Conservation (phyloP, 2,329 filamentous ascomycete species). For the Camillea tinctor region DNA sequence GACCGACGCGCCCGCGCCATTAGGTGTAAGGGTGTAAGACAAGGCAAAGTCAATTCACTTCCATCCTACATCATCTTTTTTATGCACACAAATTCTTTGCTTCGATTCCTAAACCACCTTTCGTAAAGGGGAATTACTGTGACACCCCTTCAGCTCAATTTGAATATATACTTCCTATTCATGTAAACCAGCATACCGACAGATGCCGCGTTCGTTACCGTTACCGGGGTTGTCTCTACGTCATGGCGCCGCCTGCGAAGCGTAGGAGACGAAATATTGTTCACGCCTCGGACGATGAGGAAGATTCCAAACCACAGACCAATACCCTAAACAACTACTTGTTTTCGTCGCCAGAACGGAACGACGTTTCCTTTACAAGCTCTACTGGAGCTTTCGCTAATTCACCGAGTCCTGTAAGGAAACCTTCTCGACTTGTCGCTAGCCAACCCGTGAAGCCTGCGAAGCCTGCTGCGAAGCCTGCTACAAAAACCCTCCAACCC, state of each 20-base stretch:
- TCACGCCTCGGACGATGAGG: slow-evolving; percentile 50
- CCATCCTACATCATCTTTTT: not conserved
- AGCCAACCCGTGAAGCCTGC: slow-evolving; percentile 22
- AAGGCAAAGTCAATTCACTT: slow-evolving; percentile 8
- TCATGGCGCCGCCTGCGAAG: slow-evolving; percentile 59
- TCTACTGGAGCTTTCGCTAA: slow-evolving; percentile 11
- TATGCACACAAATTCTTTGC: not conserved
- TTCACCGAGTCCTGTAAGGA: slow-evolving; percentile 29
- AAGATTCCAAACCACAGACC: slow-evolving; percentile 34
- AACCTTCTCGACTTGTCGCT: slow-evolving; percentile 15
- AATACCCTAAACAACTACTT: slow-evolving; percentile 55
- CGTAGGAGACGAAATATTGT: slow-evolving; percentile 58
- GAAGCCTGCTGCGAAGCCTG: slow-evolving; percentile 23
- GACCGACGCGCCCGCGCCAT: slow-evolving; percentile 12
- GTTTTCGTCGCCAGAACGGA: slow-evolving; percentile 50
- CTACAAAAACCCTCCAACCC: slow-evolving; percentile 28
- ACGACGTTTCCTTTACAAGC: slow-evolving; percentile 24
- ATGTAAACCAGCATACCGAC: slow-evolving; percentile 10
- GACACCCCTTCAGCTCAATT: not conserved
- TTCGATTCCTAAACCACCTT: not conserved
- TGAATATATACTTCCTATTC: not conserved
- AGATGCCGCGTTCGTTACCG: slow-evolving; percentile 23
- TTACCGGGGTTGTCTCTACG: slow-evolving; percentile 17
- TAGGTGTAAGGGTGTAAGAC: not conserved
- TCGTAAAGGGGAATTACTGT: not conserved